These are phyloP conservation scores for Cyclostephanos invisitatus DNA, from an alignment of 108 stramenopile species.

Conservation along the genomic window DNA sequence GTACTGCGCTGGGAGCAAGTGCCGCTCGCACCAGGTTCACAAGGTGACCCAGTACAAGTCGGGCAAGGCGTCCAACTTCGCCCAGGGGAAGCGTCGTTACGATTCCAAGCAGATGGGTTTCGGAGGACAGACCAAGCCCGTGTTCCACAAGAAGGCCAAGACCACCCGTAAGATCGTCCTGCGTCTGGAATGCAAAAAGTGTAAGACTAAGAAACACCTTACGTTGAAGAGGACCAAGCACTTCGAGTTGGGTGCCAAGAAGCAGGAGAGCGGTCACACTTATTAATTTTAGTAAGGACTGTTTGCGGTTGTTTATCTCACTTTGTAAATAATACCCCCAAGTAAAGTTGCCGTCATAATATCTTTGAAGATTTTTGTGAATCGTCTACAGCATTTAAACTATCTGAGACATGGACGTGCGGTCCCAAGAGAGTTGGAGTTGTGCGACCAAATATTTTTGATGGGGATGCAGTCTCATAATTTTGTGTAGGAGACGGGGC, in stretches of 20 bases:
- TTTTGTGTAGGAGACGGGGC: no score
- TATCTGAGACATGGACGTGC: no score
- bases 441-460: no score
- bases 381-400: no score
- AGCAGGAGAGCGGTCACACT: slow-evolving; percentile 93
- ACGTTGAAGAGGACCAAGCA: slow-evolving; percentile 99
- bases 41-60: slow-evolving; percentile 99
- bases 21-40: slow-evolving; percentile 97
- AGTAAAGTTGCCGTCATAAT: no score
- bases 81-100: slow-evolving; percentile 99
- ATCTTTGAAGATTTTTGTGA: no score
- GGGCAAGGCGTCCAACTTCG: slow-evolving; percentile 99
- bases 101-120: slow-evolving; percentile 99
- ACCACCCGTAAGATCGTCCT: slow-evolving; percentile 99
- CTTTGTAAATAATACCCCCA: background rate
- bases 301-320: background rate
- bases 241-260: slow-evolving; percentile 99
- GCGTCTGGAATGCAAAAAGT: slow-evolving; percentile 99
- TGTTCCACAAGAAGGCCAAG: slow-evolving; percentile 99
- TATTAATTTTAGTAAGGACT: slow-evolving; percentile 68
- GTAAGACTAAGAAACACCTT: slow-evolving; percentile 99
- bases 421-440: no score
- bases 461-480: no score
- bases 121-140: slow-evolving; percentile 99
- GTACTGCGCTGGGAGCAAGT: slow-evolving; percentile 96